phyloP scores from a whole-genome alignment of 2,329 filamentous ascomycete genomes.

The Zymoseptoria tritici region DNA sequence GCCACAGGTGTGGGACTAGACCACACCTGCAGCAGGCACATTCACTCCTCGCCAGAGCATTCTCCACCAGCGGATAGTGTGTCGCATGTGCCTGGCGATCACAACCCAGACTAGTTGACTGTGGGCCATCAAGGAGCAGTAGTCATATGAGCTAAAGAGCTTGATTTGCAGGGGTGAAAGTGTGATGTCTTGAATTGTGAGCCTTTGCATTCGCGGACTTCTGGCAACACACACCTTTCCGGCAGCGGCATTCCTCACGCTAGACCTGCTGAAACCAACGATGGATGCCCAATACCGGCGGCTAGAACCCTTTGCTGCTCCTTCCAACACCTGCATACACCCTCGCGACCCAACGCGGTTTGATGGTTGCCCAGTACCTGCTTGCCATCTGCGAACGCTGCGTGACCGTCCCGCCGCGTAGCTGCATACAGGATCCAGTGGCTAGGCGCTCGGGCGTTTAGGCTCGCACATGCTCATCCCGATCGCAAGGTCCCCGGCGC shows the following conservation, averaged over 20 bases:
- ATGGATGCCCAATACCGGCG: not conserved
- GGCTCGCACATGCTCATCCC: slow-evolving; percentile 15
- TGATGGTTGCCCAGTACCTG: slow-evolving; percentile 22
- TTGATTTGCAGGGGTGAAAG: slow-evolving; percentile 15
- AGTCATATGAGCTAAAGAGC: slow-evolving; percentile 19
- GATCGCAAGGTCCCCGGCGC: slow-evolving; percentile 7
- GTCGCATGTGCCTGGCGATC: slow-evolving; percentile 17
- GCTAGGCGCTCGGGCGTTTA: slow-evolving; percentile 21
- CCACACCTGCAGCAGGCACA: slow-evolving; percentile 19
- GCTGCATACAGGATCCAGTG: slow-evolving; percentile 24
- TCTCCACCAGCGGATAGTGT: slow-evolving; percentile 1
- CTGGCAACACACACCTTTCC: slow-evolving; percentile 18
- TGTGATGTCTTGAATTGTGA: slow-evolving; percentile 12
- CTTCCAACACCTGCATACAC: slow-evolving; percentile 6
- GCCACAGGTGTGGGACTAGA: slow-evolving; percentile 28
- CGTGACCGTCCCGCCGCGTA: slow-evolving; percentile 26
- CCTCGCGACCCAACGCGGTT: slow-evolving; percentile 9
- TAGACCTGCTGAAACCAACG: slow-evolving; percentile 19
- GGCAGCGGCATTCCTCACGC: slow-evolving; percentile 22
- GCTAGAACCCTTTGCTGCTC: not conserved
- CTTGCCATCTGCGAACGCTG: slow-evolving; percentile 28
- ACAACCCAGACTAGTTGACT: slow-evolving; percentile 15
- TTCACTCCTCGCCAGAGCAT: slow-evolving; percentile 7
- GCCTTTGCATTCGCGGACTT: slow-evolving; percentile 9
- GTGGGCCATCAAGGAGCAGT: slow-evolving; percentile 22